Base-by-base conservation (phyloP, 225 moss, liverwort and hornwort species). In the Neckera pumila region DNA sequence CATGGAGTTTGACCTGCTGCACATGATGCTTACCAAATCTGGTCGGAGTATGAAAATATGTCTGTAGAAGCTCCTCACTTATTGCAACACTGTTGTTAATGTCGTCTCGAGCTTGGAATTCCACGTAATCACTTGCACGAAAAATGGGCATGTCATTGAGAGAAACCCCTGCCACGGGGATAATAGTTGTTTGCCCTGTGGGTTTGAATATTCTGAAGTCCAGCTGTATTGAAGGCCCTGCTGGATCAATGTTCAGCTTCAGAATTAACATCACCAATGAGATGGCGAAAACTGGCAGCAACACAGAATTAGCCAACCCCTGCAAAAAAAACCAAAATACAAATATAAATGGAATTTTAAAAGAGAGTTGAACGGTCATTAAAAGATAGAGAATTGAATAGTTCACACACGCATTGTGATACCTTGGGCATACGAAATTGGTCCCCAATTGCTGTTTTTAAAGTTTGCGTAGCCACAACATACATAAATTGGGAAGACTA, bases 241-340 rank as follows among this genome's bases (percentile, higher is more conserved):
- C 97, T 86, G 98, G 98, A 87, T 98, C 93, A 64, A 98, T 95
- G 87, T 97, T 98, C 61, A 98, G 90, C 84, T 98, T 98, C 93
- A 98, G 57, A 81, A 98, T 97, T 53, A 98, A 85, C 98, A 98
- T 97, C 69, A 98, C 98, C 85, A 98, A 94, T 38, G 96, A 91
- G 74, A 98, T 94, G 57, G 96, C 97, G 69, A 94, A 91, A 62
- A 97, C 96, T 81, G 98, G 98, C 60, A 98, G 93, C 75, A 98
- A 90, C 74, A 98, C 96, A 49, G 97, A 95, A 90, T 98, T 98
- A 47, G 95, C 89, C 82, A 98, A 92, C 31, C 98, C 97, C 98
- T 98, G 97, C 89, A 65, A 80, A 65, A 63, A 78, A 71, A 11
- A 1, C 45, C 6, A 43, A 64, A 26, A 56, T 13, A 42, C 34